phyloP scores from a whole-genome alignment of 176 grass and related monocot species.

The Zea luxurians region DNA sequence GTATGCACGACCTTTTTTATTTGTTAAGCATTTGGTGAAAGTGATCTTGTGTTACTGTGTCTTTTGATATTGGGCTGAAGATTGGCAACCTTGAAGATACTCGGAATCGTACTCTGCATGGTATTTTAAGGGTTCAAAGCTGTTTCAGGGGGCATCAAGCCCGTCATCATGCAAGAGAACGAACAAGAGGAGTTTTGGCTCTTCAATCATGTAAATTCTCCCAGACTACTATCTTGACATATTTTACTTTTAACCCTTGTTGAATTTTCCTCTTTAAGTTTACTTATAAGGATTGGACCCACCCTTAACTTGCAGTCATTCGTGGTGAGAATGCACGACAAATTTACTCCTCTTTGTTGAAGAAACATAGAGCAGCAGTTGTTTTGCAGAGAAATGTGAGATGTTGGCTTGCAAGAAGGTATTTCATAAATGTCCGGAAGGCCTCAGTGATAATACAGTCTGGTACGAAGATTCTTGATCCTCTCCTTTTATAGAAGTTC shows the following conservation, averaged over 20 bases:
- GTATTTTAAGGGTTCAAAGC: slow-evolving; percentile 98
- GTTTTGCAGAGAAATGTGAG: slow-evolving; percentile 73
- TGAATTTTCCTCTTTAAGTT: slow-evolving; percentile 18
- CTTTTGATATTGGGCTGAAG: slow-evolving; percentile 48
- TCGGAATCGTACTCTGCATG: slow-evolving; percentile 85
- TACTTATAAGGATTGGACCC: slow-evolving; percentile 5
- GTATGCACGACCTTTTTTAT: neutral
- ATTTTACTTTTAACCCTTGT: slow-evolving; percentile 6
- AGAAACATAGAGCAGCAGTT: slow-evolving; percentile 63
- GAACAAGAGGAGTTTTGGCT: slow-evolving; percentile 64
- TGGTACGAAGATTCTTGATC: slow-evolving; percentile 51
- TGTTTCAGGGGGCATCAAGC: slow-evolving; percentile 95
- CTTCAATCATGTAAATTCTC: slow-evolving; percentile 86
- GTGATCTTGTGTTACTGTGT: slow-evolving; percentile 22
- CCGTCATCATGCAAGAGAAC: slow-evolving; percentile 62
- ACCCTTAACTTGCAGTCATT: slow-evolving; percentile 54
- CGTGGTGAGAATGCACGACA: slow-evolving; percentile 72
- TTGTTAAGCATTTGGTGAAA: slow-evolving; percentile 26
- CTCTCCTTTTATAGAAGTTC: slow-evolving; percentile 23
- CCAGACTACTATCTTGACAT: slow-evolving; percentile 6
- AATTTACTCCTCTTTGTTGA: slow-evolving; percentile 53
- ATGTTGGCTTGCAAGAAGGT: slow-evolving; percentile 61
- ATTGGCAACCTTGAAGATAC: slow-evolving; percentile 94
- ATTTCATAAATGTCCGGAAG: slow-evolving; percentile 61
- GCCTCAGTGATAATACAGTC: slow-evolving; percentile 85